Evolutionary conservation across 495 filamentous ascomycete genomes (phyloP), one percentile per base, ranked within the genome.

Genomic region (Hyaloscypha bicolor): DNA sequence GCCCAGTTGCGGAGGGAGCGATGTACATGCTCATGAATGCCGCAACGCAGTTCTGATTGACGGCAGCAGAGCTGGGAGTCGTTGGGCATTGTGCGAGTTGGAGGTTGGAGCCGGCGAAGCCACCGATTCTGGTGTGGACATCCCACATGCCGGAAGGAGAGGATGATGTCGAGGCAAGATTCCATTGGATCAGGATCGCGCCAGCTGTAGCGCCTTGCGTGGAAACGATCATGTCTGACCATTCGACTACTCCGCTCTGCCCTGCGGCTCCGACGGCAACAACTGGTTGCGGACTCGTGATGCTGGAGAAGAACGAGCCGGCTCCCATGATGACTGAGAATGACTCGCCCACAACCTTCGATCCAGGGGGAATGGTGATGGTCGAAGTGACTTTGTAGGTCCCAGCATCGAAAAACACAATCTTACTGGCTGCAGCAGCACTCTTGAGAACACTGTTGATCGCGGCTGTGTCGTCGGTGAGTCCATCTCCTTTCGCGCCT

Each of bases 1-100:
- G 69, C 4, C 75, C 75, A 1, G 80, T 77, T 0, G 86, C 86
- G 0, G 69, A 75, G 12, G 77, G 60, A 0, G 91, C 88, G 56
- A 93, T 78, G 74, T 92, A 88, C 82, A 92, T 83, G 45, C 81
- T 80, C 79, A 91, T 83, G 72, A 87, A 92, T 4, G 85, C 91
- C 1, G 83, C 85, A 57, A 91, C 83, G 74, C 92, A 95, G 29
- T 42, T 48, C 37, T 42, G 25, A 32, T 67, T 62, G 3, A 62
- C 59, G 6, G 48, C 30, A 9, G 25, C 12, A 1, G 60, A 65
- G 31, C 66, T 72, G 1, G 69, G 76, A 33, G 76, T 78, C 21
- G 76, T 74, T 1, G 77, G 82, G 69, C 91, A 93, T 14, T 79
- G 83, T 60, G 85, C 79, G 9, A 85, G 81, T 73, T 90, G 88